phyloP scores from a whole-genome alignment of 768 basidiomycete genomes.

The Auricularia auricula-judae region DNA sequence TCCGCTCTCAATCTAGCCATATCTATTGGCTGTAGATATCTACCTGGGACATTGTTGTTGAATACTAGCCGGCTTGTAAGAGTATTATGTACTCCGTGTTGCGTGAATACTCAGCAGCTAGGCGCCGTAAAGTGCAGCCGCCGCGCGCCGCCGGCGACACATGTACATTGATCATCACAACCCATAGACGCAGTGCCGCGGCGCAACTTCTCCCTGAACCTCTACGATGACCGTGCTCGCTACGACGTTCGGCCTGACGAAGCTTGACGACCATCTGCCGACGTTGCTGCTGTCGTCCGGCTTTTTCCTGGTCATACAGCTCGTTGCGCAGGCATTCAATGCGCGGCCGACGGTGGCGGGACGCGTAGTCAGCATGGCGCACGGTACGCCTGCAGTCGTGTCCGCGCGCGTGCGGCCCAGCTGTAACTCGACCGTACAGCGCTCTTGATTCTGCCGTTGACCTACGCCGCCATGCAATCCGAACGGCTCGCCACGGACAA shows the following conservation, averaged over 20 bases:
- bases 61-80: no score
- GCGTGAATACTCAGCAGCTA: not conserved
- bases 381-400: not conserved
- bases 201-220: not conserved
- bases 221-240: not conserved
- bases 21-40: no score
- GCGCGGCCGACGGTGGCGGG: not conserved
- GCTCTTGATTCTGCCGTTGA: constrained; percentile 51
- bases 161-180: not conserved
- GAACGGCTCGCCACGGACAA: constrained; percentile 44
- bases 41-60: no score
- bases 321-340: not conserved
- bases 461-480: constrained; percentile 40
- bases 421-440: constrained; percentile 18
- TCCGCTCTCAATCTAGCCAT: no score
- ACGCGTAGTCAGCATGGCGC: not conserved
- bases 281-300: not conserved
- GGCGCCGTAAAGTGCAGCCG: not conserved
- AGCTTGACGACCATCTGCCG: not conserved
- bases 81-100: no score
- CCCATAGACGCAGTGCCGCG: not conserved
- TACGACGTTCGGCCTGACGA: not conserved
- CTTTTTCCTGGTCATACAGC: not conserved
- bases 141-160: not conserved
- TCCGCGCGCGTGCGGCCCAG: not conserved